Evolutionary conservation across 2,329 filamentous ascomycete genomes (phyloP).

Genomic region (Penicillium sp.): DNA sequence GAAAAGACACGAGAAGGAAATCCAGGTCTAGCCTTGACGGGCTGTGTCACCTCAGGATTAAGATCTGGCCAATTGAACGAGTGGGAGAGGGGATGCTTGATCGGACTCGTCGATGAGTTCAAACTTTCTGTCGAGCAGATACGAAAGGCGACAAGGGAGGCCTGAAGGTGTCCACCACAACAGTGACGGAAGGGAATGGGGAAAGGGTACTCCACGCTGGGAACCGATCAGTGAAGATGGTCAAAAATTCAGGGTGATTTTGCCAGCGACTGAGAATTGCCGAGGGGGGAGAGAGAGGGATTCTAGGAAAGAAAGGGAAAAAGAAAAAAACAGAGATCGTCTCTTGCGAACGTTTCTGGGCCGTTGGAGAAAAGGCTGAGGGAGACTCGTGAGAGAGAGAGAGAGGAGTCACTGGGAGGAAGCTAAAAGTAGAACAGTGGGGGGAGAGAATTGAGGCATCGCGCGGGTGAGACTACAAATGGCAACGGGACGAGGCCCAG

Average conservation of each 20-base stretch:
- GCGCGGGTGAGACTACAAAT: constrained; percentile 1
- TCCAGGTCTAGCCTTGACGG: constrained; percentile 9
- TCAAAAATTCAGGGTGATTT: constrained; percentile 24
- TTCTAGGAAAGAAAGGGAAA: too few species aligned
- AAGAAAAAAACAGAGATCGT: too few species aligned
- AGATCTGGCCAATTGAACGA: too few species aligned
- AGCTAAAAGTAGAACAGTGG: constrained; percentile 17
- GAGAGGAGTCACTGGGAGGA: background rate
- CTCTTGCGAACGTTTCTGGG: too few species aligned
- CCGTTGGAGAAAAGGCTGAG: too few species aligned
- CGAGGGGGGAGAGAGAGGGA: too few species aligned
- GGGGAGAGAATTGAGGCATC: background rate
- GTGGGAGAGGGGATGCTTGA: too few species aligned
- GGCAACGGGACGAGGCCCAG: background rate
- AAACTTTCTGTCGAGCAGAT: too few species aligned
- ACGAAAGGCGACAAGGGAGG: constrained; percentile 1
- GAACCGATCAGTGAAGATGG: background rate
- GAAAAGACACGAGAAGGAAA: background rate
- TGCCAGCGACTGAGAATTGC: constrained; percentile 1
- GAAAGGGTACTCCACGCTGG: too few species aligned
- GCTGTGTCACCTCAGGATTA: background rate
- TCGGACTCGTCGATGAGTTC: too few species aligned
- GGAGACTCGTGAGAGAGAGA: too few species aligned
- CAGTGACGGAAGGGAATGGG: constrained; percentile 14
- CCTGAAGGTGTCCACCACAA: constrained; percentile 15